Conservation (phyloP, 345 rosid species). For the Eucalyptus pumila region DNA sequence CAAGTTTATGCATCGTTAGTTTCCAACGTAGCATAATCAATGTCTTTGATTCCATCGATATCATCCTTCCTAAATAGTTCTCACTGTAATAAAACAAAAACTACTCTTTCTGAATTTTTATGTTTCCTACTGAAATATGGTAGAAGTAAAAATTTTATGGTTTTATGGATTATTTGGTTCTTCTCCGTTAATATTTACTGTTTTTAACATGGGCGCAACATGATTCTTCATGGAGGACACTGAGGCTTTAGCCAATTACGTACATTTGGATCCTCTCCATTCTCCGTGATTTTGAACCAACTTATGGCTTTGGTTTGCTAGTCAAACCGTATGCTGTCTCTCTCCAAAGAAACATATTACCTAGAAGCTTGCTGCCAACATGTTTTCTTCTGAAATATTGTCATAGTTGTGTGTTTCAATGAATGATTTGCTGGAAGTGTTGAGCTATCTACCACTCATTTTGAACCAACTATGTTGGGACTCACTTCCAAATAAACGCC, state of each 20-base stretch:
- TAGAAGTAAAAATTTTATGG: neutral
- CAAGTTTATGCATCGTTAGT: neutral
- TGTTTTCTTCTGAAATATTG: neutral
- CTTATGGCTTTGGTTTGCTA: neutral
- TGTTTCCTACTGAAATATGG: neutral
- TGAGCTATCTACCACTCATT: neutral
- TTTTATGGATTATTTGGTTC: neutral
- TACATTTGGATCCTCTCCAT: neutral
- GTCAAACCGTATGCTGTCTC: neutral
- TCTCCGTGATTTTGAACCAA: neutral
- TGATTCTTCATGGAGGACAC: neutral
- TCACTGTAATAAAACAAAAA: neutral
- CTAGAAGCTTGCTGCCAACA: neutral
- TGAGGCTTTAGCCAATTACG: neutral
- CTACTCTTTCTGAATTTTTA: neutral
- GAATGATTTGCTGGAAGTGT: neutral
- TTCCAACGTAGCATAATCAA: neutral
- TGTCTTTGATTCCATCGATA: neutral
- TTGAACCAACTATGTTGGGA: neutral
- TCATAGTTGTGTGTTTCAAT: neutral
- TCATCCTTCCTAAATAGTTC: neutral
- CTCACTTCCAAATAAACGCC: neutral
- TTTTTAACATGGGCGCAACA: neutral
- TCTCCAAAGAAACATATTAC: neutral
- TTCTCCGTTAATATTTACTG: neutral